These are phyloP conservation scores for Eutypella sp. DNA, from an alignment of 2,329 filamentous ascomycete genomes.

Conservation along the genomic window DNA sequence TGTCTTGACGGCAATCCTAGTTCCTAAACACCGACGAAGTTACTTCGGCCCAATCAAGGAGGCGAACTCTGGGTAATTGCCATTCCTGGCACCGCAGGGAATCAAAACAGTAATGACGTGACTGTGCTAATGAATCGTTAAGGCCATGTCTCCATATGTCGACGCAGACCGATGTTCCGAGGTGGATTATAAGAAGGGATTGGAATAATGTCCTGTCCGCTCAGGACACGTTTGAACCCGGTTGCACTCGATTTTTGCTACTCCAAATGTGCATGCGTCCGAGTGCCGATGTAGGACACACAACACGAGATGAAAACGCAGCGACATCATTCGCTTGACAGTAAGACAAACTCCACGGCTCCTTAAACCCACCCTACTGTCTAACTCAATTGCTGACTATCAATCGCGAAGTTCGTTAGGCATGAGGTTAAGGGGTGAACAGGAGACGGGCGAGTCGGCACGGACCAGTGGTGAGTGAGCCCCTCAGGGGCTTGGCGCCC, in stretches of 20 bases:
- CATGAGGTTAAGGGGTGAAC: background rate
- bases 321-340: background rate
- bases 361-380: background rate
- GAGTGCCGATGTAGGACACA: background rate
- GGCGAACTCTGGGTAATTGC: background rate
- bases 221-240: background rate
- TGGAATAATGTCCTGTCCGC: too few relatives aligned
- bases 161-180: background rate
- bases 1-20: background rate
- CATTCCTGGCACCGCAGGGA: background rate
- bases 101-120: background rate
- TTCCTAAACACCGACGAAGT: background rate
- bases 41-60: background rate
- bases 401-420: background rate
- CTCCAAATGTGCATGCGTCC: background rate
- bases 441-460: background rate
- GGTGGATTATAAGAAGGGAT: background rate
- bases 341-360: background rate
- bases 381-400: background rate
- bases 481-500: too few relatives aligned
- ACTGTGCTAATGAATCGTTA: background rate
- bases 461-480: background rate
- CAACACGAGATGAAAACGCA: background rate
- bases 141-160: background rate
- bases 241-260: background rate